Evolutionary conservation across 164 flowering plant genomes (phyloP), one percentile per base, ranked within the genome.

Genomic region (Dillenia turbinata): DNA sequence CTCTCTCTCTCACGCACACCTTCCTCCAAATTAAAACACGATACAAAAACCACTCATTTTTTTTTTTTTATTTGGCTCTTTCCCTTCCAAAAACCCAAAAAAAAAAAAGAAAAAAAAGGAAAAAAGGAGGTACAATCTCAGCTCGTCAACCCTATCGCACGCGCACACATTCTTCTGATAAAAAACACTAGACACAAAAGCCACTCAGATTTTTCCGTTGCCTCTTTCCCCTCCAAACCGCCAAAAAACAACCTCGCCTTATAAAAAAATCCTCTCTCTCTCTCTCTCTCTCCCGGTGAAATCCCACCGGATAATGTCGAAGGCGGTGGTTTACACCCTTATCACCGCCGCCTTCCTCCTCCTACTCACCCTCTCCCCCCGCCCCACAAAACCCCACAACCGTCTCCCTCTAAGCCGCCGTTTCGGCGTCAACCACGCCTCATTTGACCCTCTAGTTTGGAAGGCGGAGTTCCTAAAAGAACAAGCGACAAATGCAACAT

Each of bases 281-380:
- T 33, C 40, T 4, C 40, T 5, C 40, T n/a, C 49, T 51, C 46
- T 57, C 44, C 47, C 40, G 10, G 3, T 12, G 26, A 9, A 24
- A 45, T 2, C 2, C 19, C 33, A 44, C 61, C 69, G 45, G 71
- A 62, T 52, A 70, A 83, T 79, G 87, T 57, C 62, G 70, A 75
- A 74, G 82, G 89, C 66, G 77, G 83, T 78, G 82, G 86, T 71
- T 49, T 83, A 75, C 51, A 33, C 69, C 66, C 70, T 82, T 14
- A 46, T 78, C 12, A 71, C 86, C 85, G 70, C 82, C 73, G 78
- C 74, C 79, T 57, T 85, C 70, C 16, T 83, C 65, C 9, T 79
- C 76, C 49, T 80, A 61, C 51, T 84, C 8, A 17, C 59, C 60
- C 44, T 75, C 55, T 69, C 73, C 44, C 68, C 69, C 5, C n/a